A percentile compares a stretch with the other conserved stretches of the same genome.
Conservation (phyloP, 495 filamentous ascomycete species). For the Extremus antarcticus region DNA sequence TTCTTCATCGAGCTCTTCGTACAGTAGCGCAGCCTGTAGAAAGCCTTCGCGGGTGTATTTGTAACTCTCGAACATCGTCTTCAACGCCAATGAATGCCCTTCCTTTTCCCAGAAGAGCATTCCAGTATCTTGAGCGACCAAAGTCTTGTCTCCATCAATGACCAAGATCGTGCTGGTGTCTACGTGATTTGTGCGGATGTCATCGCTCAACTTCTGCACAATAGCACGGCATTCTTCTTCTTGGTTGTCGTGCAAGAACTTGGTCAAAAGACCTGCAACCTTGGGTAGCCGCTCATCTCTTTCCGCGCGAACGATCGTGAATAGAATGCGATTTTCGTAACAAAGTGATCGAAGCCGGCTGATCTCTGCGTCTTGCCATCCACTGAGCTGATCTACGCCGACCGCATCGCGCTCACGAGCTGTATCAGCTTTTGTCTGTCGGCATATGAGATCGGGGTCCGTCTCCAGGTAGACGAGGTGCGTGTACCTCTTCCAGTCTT, state of each 20-base stretch:
- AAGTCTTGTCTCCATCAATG: constrained; percentile 49
- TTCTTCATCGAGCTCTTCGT: constrained; percentile 39
- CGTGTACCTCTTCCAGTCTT: constrained; percentile 42
- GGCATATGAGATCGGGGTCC: constrained; percentile 27
- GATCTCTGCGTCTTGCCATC: constrained; percentile 46
- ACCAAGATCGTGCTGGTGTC: constrained; percentile 39
- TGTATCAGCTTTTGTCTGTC: constrained; percentile 34
- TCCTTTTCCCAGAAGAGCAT: constrained; percentile 43
- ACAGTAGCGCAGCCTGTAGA: constrained; percentile 45
- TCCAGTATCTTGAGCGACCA: constrained; percentile 46
- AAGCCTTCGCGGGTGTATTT: constrained; percentile 51
- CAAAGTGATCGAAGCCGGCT: constrained; percentile 40
- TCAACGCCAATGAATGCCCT: constrained; percentile 11
- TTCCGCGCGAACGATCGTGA: constrained; percentile 25
- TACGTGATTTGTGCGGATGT: constrained; percentile 17
- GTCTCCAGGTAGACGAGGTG: constrained; percentile 53
- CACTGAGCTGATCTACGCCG: constrained; percentile 35
- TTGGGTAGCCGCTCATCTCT: not conserved
- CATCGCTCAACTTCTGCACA: constrained; percentile 33
- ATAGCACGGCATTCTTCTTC: constrained; percentile 32
- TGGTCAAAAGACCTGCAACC: not conserved
- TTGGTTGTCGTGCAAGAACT: not conserved
- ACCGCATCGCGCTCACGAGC: constrained; percentile 28
- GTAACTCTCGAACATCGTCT: constrained; percentile 44
- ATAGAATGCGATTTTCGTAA: constrained; percentile 38